Evolutionary conservation across 1,284 basidiomycete genomes (phyloP).

Genomic region (Boletellus sp.): DNA sequence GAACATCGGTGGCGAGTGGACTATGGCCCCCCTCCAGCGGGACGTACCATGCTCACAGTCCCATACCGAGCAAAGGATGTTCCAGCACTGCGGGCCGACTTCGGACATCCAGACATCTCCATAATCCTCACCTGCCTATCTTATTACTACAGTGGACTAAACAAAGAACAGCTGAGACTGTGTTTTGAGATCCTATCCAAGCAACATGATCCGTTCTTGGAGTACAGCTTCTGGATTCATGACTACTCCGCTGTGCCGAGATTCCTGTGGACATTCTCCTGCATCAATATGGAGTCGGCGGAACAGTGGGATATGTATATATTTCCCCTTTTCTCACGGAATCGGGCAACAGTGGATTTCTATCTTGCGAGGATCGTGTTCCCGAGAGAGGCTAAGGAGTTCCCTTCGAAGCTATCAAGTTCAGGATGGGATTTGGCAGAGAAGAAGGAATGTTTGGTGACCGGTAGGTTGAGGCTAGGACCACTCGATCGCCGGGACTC

Average conservation of each 20-base stretch:
- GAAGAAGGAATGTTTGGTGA: conserved; percentile 26
- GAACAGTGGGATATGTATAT: conserved; percentile 33
- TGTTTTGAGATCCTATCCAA: conserved; percentile 41
- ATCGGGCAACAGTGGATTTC: conserved; percentile 42
- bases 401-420: conserved; percentile 38
- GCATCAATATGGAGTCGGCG: conserved; percentile 26
- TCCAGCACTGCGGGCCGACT: conserved; percentile 45
- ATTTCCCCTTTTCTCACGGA: conserved; percentile 36
- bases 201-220: conserved; percentile 39
- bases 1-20: conserved; percentile 52
- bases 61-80: conserved; percentile 51
- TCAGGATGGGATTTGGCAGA: neutral
- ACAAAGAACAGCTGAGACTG: conserved; percentile 32
- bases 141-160: conserved; percentile 49
- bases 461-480: conserved; percentile 10
- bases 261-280: conserved; percentile 26
- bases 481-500: too few species aligned
- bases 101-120: conserved; percentile 50
- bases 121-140: conserved; percentile 44
- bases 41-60: conserved; percentile 45
- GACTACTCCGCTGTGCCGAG: conserved; percentile 23
- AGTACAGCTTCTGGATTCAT: conserved; percentile 43
- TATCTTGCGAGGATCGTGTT: conserved; percentile 47
- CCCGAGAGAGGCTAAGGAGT: conserved; percentile 46
- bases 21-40: conserved; percentile 43